Evolutionary conservation across 176 grass and related monocot genomes (phyloP).

Genomic region (Oryza officinalis): DNA sequence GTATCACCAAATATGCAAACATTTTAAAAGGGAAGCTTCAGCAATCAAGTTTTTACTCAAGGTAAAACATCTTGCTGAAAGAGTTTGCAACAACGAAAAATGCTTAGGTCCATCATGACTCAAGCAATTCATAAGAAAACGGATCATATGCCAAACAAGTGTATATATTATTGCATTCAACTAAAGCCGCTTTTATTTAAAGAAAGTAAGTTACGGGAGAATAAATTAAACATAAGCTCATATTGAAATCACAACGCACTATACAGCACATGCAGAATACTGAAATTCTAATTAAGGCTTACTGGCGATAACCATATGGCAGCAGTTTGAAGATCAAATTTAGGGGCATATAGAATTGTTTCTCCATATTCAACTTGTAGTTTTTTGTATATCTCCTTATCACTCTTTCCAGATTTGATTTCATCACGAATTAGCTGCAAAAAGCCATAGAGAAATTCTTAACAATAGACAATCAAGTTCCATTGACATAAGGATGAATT

Average conservation of each 20-base stretch:
- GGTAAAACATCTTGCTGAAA: not conserved
- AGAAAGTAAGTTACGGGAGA: not conserved
- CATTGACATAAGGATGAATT: not conserved
- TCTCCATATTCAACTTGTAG: constrained; percentile 79
- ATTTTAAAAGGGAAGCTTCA: not conserved
- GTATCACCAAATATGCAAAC: not conserved
- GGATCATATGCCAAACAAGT: not conserved
- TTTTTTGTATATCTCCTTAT: constrained; percentile 86
- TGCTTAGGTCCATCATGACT: not conserved
- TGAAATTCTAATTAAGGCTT: constrained; percentile 9
- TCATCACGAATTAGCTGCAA: constrained; percentile 91
- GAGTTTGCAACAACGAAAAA: not conserved
- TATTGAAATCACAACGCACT: not conserved
- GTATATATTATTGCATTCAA: not conserved
- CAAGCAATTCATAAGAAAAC: not conserved
- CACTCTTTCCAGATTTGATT: constrained; percentile 70
- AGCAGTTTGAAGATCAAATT: constrained; percentile 94
- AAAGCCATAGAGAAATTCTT: not conserved
- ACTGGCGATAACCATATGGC: constrained; percentile 93
- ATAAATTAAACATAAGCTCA: not conserved
- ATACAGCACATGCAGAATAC: not conserved
- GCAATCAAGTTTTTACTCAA: not conserved
- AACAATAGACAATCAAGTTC: not conserved
- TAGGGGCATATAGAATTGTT: constrained; percentile 75
- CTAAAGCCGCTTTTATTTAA: not conserved